Conservation (phyloP, 176 grass and related monocot genomes). For the Pontederia crassipes region DNA sequence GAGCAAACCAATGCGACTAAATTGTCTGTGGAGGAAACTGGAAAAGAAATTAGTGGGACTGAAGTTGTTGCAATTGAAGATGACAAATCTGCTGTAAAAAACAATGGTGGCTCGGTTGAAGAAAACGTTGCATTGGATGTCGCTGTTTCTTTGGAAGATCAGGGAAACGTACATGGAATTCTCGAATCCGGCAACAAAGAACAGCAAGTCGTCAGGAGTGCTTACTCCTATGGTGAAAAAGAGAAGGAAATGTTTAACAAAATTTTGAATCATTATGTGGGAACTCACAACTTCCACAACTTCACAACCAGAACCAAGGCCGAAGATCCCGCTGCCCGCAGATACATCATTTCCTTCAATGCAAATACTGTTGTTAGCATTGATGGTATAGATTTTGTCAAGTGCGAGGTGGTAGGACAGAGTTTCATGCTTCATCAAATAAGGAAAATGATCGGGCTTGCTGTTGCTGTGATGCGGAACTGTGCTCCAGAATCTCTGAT, state of each 20-base stretch:
- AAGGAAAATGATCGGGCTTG: conserved; percentile 79
- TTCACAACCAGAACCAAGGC: conserved; percentile 95
- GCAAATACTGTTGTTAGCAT: conserved; percentile 53
- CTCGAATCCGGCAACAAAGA: conserved; percentile 16
- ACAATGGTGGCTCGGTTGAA: neutral
- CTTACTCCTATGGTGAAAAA: conserved; percentile 52
- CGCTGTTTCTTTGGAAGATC: conserved; percentile 1
- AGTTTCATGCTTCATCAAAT: conserved; percentile 99
- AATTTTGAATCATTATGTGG: conserved; percentile 73
- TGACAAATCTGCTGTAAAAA: conserved; percentile 7
- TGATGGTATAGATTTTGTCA: conserved; percentile 87
- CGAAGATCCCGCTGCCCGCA: conserved; percentile 81
- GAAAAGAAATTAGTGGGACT: neutral
- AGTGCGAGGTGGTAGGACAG: conserved; percentile 85
- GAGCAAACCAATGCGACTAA: neutral
- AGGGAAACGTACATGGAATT: conserved; percentile 15
- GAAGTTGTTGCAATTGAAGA: neutral
- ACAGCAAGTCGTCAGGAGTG: conserved; percentile 27
- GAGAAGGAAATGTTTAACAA: conserved; percentile 54
- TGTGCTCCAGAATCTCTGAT: conserved; percentile 64
- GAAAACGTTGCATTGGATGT: conserved; percentile 7
- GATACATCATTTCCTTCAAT: conserved; percentile 83
- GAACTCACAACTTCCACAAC: conserved; percentile 95
- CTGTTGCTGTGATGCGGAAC: conserved; percentile 79
- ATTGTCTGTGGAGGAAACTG: neutral